Evolutionary conservation across 1,139 yeast species (phyloP).

Genomic region (Taiozyma sp.): DNA sequence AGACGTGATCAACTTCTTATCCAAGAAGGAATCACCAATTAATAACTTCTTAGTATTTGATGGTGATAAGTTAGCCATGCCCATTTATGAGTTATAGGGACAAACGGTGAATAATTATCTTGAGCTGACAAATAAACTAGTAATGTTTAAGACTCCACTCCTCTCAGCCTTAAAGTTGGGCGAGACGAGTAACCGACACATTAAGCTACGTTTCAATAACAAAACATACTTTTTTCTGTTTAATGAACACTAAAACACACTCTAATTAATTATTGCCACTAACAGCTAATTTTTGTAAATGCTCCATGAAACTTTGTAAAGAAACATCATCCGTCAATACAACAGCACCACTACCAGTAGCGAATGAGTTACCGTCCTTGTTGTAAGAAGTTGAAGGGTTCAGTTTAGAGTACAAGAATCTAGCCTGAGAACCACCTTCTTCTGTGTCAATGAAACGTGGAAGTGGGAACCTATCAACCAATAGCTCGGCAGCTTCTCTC

Average conservation of each 20-base stretch:
- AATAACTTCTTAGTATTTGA: constrained; percentile 79
- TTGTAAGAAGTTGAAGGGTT: constrained; percentile 89
- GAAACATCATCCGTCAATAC: constrained; percentile 95
- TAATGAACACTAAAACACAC: neutral
- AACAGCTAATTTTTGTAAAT: constrained; percentile 80
- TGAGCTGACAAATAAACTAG: neutral
- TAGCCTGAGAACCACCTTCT: constrained; percentile 97
- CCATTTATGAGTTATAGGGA: constrained; percentile 47
- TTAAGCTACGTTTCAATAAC: neutral
- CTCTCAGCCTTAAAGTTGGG: too few species aligned
- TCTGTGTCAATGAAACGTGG: constrained; percentile 96
- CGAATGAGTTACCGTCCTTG: constrained; percentile 49
- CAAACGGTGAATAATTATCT: neutral
- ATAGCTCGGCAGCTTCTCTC: constrained; percentile 85
- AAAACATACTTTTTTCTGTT: neutral
- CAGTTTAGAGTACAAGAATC: constrained; percentile 89
- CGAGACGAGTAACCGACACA: too few species aligned
- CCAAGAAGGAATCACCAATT: constrained; percentile 74
- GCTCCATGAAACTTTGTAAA: constrained; percentile 87
- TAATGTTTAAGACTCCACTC: neutral
- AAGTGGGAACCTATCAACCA: constrained; percentile 92
- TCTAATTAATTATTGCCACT: constrained; percentile 33
- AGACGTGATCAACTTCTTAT: constrained; percentile 79
- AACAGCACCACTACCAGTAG: constrained; percentile 57
- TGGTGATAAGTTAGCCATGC: constrained; percentile 68